Evolutionary conservation across 805 yeast species (phyloP).

Genomic region (Lachancea dasiensis): DNA sequence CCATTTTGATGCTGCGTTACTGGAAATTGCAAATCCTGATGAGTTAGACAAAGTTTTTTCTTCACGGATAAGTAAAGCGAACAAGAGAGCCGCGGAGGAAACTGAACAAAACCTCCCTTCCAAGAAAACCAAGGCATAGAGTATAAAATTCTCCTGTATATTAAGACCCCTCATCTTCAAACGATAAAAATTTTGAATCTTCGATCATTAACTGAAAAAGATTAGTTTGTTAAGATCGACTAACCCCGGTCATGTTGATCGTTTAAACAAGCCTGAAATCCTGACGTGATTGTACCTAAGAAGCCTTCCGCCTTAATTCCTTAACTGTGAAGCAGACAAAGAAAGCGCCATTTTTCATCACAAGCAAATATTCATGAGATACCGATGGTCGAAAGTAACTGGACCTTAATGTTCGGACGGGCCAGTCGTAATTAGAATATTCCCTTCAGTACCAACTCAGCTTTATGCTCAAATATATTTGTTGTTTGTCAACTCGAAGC

Average conservation of each 20-base stretch:
- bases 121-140: conserved; percentile 21
- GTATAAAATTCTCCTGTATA: conserved; percentile 2
- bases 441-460: too few species aligned
- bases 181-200: neutral
- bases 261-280: too few species aligned
- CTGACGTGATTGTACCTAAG: too few species aligned
- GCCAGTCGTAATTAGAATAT: too few species aligned
- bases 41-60: conserved; percentile 58
- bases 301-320: neutral
- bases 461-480: too few species aligned
- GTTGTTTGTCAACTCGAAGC: too few species aligned
- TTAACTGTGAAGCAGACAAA: neutral
- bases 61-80: conserved; percentile 43
- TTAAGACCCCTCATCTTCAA: neutral
- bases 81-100: conserved; percentile 25
- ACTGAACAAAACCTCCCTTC: conserved; percentile 9
- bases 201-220: neutral
- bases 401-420: too few species aligned
- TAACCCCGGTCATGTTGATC: too few species aligned
- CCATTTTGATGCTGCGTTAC: conserved; percentile 66
- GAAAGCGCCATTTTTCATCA: too few species aligned
- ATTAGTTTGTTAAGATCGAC: too few species aligned
- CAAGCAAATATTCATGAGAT: too few species aligned
- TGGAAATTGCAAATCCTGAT: conserved; percentile 77
- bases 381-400: too few species aligned